A percentile compares a stretch with the other conserved stretches of the same genome.
These are phyloP conservation scores for Metarhizium humberi DNA, from an alignment of 2,329 filamentous ascomycete genomes.

Conservation along the genomic window DNA sequence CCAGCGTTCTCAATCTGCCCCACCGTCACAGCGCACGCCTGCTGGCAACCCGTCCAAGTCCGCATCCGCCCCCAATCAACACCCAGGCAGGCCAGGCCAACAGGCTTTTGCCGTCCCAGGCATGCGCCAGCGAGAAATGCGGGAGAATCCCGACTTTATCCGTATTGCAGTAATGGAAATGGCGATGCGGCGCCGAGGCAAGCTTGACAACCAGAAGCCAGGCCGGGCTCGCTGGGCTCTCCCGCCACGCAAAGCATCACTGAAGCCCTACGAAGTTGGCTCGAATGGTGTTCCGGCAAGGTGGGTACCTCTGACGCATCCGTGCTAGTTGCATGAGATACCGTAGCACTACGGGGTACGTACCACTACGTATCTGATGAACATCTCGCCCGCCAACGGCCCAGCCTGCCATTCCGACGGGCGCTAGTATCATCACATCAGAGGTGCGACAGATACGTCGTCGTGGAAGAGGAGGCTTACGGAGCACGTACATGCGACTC, in stretches of 20 bases:
- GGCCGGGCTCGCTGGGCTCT: conserved; percentile 59
- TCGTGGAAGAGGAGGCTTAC: too few relatives aligned
- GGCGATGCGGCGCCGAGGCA: conserved; percentile 58
- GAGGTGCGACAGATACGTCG: too few relatives aligned
- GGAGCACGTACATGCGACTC: too few relatives aligned
- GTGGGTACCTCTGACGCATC: conserved; percentile 36
- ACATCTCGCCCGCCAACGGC: too few relatives aligned
- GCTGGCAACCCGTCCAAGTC: conserved; percentile 6
- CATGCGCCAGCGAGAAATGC: conserved; percentile 55
- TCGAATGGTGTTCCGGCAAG: conserved; percentile 49
- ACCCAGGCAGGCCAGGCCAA: conserved; percentile 19
- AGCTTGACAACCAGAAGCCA: conserved; percentile 56
- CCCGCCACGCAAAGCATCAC: conserved; percentile 50
- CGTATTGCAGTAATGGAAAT: conserved; percentile 64
- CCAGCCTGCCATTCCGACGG: too few relatives aligned
- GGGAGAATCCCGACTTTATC: conserved; percentile 63
- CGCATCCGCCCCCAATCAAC: conserved; percentile 7
- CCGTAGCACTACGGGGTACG: not conserved
- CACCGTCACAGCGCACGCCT: conserved; percentile 20
- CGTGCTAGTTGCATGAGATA: conserved; percentile 10
- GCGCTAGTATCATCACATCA: too few relatives aligned
- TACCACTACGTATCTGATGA: too few relatives aligned
- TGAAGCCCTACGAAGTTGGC: conserved; percentile 46
- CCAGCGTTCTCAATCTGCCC: conserved; percentile 34
- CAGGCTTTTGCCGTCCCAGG: conserved; percentile 28